Evolutionary conservation across 768 basidiomycete genomes (phyloP).

Genomic region (Clitopilus passeckerianus): DNA sequence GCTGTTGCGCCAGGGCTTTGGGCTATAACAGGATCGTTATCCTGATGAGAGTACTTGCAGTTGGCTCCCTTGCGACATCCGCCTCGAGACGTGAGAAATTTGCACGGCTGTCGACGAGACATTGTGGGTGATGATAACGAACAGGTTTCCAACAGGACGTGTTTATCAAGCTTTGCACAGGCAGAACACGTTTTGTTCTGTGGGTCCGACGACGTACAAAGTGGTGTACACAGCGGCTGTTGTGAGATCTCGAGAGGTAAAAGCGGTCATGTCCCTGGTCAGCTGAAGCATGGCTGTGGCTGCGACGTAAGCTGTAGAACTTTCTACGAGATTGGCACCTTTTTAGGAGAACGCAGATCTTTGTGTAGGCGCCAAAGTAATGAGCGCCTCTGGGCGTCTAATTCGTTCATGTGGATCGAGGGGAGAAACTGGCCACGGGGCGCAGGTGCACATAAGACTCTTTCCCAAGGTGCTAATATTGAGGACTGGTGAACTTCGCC

Average conservation of each 20-base stretch:
- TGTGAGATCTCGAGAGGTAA: background rate
- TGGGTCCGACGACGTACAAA: background rate
- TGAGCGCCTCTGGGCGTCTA: background rate
- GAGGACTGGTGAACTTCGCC: too few relatives aligned
- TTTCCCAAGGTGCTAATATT: too few relatives aligned
- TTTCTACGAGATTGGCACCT: background rate
- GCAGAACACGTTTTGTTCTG: background rate
- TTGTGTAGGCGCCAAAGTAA: background rate
- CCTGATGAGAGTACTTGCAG: slow-evolving; percentile 29
- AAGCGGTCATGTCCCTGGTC: background rate
- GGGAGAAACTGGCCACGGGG: background rate
- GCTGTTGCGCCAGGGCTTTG: slow-evolving; percentile 3
- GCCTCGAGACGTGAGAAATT: slow-evolving; percentile 31
- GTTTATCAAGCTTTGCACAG: background rate
- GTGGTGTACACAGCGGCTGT: background rate
- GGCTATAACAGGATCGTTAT: slow-evolving; percentile 3
- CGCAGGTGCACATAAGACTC: too few relatives aligned
- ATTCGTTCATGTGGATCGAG: background rate
- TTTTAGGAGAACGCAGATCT: background rate
- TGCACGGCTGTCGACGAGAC: slow-evolving; percentile 23
- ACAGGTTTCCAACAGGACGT: background rate
- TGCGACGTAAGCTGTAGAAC: background rate
- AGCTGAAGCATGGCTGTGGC: background rate
- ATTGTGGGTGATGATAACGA: background rate
- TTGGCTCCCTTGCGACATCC: slow-evolving; percentile 41